Evolutionary conservation across 371 early-diverging fungal species (phyloP).

Genomic region (Mucor piriformis): DNA sequence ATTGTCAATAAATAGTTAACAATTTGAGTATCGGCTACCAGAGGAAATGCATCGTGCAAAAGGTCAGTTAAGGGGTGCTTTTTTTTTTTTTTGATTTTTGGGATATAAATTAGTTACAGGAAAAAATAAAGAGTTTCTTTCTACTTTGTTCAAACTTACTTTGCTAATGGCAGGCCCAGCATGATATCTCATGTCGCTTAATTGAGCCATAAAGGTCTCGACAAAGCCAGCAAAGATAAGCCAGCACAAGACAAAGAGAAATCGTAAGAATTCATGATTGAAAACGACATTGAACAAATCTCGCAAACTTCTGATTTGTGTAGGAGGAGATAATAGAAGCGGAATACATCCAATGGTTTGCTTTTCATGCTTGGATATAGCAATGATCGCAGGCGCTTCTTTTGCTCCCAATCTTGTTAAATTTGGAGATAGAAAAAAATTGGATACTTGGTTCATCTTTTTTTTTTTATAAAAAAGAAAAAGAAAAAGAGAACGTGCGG

Average conservation of each 20-base stretch:
- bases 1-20: conserved; percentile 55
- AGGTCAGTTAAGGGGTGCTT: conserved; percentile 40
- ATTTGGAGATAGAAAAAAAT: neutral
- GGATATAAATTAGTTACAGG: too few relatives aligned
- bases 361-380: conserved; percentile 20
- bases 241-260: conserved; percentile 23
- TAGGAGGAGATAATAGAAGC: conserved; percentile 33
- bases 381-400: conserved; percentile 19
- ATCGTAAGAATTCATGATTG: conserved; percentile 40
- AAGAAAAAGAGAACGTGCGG: conserved; percentile 1
- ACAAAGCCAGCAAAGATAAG: conserved; percentile 36
- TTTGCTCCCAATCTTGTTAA: conserved; percentile 14
- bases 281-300: conserved; percentile 31
- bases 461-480: neutral
- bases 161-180: conserved; percentile 14
- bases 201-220: conserved; percentile 45
- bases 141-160: conserved; percentile 13
- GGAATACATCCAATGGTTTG: conserved; percentile 35
- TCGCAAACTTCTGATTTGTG: conserved; percentile 16
- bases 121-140: too few relatives aligned
- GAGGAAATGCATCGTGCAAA: conserved; percentile 42
- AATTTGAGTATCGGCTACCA: conserved; percentile 30
- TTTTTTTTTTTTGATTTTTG: neutral
- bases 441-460: neutral
- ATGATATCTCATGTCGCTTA: conserved; percentile 40